These are phyloP conservation scores for Diplodia mutila DNA, from an alignment of 2,329 filamentous ascomycete species.

Conservation along the genomic window DNA sequence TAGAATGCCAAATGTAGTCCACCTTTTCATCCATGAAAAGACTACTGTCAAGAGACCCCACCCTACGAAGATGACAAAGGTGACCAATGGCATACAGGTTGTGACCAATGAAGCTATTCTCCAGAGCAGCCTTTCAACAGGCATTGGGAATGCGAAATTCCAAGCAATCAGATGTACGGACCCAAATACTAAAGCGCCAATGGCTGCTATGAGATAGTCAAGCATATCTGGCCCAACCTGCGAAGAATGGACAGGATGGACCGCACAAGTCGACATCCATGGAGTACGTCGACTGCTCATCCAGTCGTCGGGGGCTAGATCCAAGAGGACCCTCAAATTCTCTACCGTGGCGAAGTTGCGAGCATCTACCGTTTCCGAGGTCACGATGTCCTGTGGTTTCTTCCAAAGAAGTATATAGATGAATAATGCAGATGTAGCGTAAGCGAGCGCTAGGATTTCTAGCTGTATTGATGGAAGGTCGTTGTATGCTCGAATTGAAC, in stretches of 20 bases:
- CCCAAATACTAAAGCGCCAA: background rate
- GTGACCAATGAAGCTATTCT: background rate
- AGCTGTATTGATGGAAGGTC: background rate
- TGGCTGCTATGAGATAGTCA: background rate
- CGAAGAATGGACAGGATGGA: background rate
- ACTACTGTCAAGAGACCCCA: too few relatives aligned
- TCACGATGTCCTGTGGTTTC: background rate
- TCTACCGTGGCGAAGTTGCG: background rate
- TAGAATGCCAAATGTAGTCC: too few relatives aligned
- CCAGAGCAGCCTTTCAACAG: background rate
- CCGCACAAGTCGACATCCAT: background rate
- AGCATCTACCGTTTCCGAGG: background rate
- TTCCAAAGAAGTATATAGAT: background rate
- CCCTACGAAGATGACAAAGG: too few relatives aligned
- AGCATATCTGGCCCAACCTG: background rate
- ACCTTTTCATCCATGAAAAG: too few relatives aligned
- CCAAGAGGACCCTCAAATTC: accelerated
- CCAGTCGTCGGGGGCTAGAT: accelerated
- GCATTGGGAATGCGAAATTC: background rate
- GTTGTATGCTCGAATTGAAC: background rate
- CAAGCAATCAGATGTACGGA: background rate
- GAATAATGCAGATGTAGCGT: background rate
- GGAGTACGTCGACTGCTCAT: too few relatives aligned
- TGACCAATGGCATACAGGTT: background rate
- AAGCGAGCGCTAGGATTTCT: background rate